Evolutionary conservation across 2,329 filamentous ascomycete genomes (phyloP).

Genomic region (Phialocephala sp.): DNA sequence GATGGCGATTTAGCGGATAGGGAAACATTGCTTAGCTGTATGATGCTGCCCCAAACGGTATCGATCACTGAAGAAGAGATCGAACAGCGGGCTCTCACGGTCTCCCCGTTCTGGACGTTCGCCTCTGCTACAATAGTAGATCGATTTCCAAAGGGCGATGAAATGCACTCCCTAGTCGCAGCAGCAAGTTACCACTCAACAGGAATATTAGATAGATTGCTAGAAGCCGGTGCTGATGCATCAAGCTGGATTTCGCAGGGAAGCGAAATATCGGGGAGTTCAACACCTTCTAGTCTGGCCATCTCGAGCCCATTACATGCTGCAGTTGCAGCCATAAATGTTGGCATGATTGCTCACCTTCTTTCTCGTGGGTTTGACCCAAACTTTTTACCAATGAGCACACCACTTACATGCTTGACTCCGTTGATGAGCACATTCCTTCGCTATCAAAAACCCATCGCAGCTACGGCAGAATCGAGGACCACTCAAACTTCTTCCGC

Average conservation of each 20-base stretch:
- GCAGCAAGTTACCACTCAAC: slow-evolving; percentile 1
- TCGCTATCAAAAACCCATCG: neutral
- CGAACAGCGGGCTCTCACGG: neutral
- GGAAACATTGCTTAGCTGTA: slow-evolving; percentile 2
- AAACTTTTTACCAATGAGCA: slow-evolving; percentile 2
- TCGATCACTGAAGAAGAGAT: slow-evolving; percentile 1
- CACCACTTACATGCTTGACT: neutral
- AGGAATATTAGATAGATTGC: neutral
- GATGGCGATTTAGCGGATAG: slow-evolving; percentile 4
- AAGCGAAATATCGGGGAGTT: neutral
- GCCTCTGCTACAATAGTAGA: neutral
- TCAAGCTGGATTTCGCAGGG: neutral
- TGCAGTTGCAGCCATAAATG: neutral
- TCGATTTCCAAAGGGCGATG: neutral
- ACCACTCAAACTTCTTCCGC: neutral
- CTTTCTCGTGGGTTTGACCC: slow-evolving; percentile 7
- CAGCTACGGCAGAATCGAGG: neutral
- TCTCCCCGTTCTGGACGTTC: slow-evolving; percentile 4
- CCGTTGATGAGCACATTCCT: slow-evolving; percentile 3
- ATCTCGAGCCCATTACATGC: slow-evolving; percentile 7
- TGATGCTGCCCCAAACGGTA: slow-evolving; percentile 1
- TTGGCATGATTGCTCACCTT: neutral
- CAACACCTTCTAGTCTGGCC: neutral
- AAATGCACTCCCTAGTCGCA: slow-evolving; percentile 5
- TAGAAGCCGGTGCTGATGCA: slow-evolving; percentile 7